phyloP scores from a whole-genome alignment of 164 flowering plant species.

The Tinospora cordifolia region DNA sequence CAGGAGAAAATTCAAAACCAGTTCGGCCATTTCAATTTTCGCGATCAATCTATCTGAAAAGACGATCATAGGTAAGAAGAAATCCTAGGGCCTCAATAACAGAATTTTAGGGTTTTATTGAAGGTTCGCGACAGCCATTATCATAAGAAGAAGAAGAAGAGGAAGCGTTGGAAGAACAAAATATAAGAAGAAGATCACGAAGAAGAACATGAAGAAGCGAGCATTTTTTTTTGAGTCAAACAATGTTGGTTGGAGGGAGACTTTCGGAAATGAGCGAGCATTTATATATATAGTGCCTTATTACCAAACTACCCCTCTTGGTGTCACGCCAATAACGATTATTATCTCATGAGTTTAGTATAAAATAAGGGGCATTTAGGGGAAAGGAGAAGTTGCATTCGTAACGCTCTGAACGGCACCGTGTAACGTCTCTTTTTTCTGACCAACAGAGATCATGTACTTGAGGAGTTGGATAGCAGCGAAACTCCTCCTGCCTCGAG shows the following conservation, averaged over 20 bases:
- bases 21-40: conserved; percentile 27
- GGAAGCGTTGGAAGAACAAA: too few species aligned
- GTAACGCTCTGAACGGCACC: background rate
- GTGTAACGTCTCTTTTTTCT: background rate
- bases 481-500: background rate
- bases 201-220: background rate
- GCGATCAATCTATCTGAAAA: background rate
- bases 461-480: background rate
- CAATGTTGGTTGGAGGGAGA: conserved; percentile 4
- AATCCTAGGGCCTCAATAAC: background rate
- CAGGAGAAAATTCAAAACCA: conserved; percentile 37
- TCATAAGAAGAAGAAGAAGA: too few species aligned
- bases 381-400: background rate
- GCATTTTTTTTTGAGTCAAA: conserved; percentile 11
- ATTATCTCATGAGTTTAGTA: background rate
- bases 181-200: background rate
- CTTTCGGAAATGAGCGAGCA: background rate
- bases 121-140: conserved; percentile 1
- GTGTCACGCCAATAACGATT: background rate
- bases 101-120: conserved; percentile 14
- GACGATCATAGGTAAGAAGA: background rate
- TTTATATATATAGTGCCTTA: background rate
- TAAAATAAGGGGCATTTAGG: background rate
- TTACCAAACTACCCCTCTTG: background rate
- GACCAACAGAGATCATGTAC: background rate